Evolutionary conservation across 2,329 filamentous ascomycete species (phyloP), one percentile per base, ranked within the genome.

Genomic region (Cladosporium austrohemisphaericum): DNA sequence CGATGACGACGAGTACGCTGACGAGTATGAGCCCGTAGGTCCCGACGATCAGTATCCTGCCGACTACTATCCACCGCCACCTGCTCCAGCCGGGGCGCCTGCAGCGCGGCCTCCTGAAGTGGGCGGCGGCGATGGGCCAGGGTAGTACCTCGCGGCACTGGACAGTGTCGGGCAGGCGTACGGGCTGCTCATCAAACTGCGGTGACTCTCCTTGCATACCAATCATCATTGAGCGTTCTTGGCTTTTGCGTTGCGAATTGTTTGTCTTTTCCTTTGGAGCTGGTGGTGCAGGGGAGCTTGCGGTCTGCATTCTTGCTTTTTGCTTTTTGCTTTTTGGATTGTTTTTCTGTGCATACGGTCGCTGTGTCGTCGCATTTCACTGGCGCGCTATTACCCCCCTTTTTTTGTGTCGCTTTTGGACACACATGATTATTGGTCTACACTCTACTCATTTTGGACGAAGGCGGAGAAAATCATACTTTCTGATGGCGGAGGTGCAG

Each of bases 1-100:
- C 54, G 60, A 64, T 38, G 57, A 60, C 22, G 62, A 63, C 31
- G 60, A 62, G 31, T 57, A 57, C 28, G 61, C 56, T 23, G 50
- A 56, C 26, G 59, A 60, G 31, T 60, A 63, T 40, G 59, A 61
- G 45, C 57, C 57, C 32, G 54, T 60, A 10, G 58, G 55, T 1
- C 55, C 55, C 9, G 55, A 60, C 36, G 58, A 60, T 33, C 50
- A 56, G 11, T 57, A 60, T 36, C 53, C 49, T 19, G 41, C 54
- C 44, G 53, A 55, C 23, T 57, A 59, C 40, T 57, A 59, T 43
- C 57, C 57, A 26, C 59, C 58, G 2, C 59, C 59, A 9, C 53
- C 53, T 19, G 56, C 55, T 32, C 56, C 58, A 18, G 33, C 41
- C 11, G 20, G 40, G 16, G 20, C 38, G 19, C 38, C 38, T 16